phyloP scores from a whole-genome alignment of 2,329 filamentous ascomycete species.

The Ploettnerulaceae sp. region DNA sequence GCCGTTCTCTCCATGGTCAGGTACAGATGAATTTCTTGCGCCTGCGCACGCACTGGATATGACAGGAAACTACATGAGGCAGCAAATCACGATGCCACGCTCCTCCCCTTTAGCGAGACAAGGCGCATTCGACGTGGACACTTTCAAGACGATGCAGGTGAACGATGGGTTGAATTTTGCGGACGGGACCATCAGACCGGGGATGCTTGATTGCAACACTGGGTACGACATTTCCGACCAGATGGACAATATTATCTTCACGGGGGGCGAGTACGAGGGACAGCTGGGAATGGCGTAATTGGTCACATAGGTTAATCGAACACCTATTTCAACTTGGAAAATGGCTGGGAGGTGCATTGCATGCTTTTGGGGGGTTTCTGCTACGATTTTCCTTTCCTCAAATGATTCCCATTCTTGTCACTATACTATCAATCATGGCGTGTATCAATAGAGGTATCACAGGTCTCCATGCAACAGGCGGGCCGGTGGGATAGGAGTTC shows the following conservation, averaged over 20 bases:
- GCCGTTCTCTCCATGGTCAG: conserved; percentile 26
- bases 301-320: background rate
- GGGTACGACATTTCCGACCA: conserved; percentile 14
- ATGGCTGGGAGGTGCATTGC: background rate
- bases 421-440: background rate
- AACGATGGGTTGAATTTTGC: conserved; percentile 23
- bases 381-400: conserved; percentile 4
- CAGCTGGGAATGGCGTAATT: conserved; percentile 3
- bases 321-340: background rate
- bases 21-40: conserved; percentile 26
- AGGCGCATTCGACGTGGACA: conserved; percentile 12
- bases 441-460: conserved; percentile 2
- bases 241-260: conserved; percentile 2
- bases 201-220: conserved; percentile 14
- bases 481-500: background rate
- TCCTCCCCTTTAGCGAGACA: conserved; percentile 16
- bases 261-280: background rate
- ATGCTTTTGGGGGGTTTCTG: no score
- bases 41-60: conserved; percentile 22
- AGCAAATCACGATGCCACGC: conserved; percentile 15
- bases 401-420: conserved; percentile 6
- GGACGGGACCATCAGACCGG: conserved; percentile 18
- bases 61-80: conserved; percentile 25
- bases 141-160: conserved; percentile 22
- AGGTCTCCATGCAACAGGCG: background rate